phyloP scores from a whole-genome alignment of 2,329 filamentous ascomycete species.

The Diaporthe destruens region DNA sequence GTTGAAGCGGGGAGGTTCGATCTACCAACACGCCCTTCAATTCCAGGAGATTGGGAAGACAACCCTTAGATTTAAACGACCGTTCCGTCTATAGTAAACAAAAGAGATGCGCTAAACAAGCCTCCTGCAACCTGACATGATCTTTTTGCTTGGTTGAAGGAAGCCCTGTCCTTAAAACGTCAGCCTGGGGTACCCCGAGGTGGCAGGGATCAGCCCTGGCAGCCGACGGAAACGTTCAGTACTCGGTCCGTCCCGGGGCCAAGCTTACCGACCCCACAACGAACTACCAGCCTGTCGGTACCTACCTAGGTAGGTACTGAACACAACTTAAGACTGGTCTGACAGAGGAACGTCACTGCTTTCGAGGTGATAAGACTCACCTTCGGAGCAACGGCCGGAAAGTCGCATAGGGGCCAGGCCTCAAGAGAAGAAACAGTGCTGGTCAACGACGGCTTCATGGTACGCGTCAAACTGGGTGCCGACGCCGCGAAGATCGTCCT shows the following conservation, averaged over 20 bases:
- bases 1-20: background rate
- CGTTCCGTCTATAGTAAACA: background rate
- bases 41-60: background rate
- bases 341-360: background rate
- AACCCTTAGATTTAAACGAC: background rate
- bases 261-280: background rate
- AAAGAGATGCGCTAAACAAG: background rate
- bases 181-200: background rate
- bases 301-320: no score
- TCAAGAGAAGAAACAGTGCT: background rate
- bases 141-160: background rate
- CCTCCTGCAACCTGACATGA: background rate
- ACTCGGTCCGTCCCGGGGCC: constrained; percentile 23
- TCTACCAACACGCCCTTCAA: no score
- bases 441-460: background rate
- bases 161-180: background rate
- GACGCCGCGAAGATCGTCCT: background rate
- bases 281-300: background rate
- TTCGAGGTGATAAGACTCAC: background rate
- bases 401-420: background rate
- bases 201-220: constrained; percentile 9
- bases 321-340: background rate
- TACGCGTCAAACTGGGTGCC: constrained; percentile 26
- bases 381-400: no score
- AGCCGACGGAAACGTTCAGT: background rate